Conservation (phyloP, 2,329 filamentous ascomycete genomes). For the Graphium sp. region DNA sequence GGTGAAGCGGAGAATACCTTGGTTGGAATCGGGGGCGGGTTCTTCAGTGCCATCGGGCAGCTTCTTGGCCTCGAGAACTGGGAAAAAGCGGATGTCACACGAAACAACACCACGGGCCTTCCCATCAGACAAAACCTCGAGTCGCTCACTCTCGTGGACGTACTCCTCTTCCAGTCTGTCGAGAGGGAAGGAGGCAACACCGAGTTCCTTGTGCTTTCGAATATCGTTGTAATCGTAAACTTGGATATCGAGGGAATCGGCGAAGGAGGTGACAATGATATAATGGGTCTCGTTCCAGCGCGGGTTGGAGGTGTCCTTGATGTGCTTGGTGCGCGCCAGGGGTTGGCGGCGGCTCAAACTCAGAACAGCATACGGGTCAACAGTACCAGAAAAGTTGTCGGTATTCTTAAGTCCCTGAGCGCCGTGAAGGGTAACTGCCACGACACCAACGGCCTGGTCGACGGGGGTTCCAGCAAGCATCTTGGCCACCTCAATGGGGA, state of each 20-base stretch:
- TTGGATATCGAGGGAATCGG: conserved; percentile 70
- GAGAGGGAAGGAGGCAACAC: conserved; percentile 62
- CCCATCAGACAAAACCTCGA: conserved; percentile 74
- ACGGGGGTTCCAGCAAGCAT: conserved; percentile 90
- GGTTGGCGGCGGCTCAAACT: conserved; percentile 71
- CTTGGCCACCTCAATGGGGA: conserved; percentile 96
- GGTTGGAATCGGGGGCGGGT: conserved; percentile 75
- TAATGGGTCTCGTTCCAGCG: conserved; percentile 96
- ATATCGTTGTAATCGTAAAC: conserved; percentile 90
- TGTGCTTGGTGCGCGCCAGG: conserved; percentile 75
- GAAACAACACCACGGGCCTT: conserved; percentile 67
- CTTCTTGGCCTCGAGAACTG: conserved; percentile 59
- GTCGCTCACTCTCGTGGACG: conserved; percentile 66
- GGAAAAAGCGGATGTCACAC: conserved; percentile 86
- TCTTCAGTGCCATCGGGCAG: conserved; percentile 62
- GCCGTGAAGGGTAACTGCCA: conserved; percentile 81
- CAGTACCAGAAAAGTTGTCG: conserved; percentile 81
- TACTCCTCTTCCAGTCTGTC: conserved; percentile 64
- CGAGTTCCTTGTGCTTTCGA: conserved; percentile 92
- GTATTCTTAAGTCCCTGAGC: conserved; percentile 87
- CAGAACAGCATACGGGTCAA: conserved; percentile 77
- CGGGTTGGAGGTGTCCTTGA: conserved; percentile 72
- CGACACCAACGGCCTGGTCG: conserved; percentile 86
- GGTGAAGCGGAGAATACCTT: conserved; percentile 84
- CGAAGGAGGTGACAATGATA: conserved; percentile 81